A percentile compares a stretch with the other conserved stretches of the same genome.
Evolutionary conservation across 768 basidiomycete species (phyloP).

Genomic region (Psilocybe azurescens): DNA sequence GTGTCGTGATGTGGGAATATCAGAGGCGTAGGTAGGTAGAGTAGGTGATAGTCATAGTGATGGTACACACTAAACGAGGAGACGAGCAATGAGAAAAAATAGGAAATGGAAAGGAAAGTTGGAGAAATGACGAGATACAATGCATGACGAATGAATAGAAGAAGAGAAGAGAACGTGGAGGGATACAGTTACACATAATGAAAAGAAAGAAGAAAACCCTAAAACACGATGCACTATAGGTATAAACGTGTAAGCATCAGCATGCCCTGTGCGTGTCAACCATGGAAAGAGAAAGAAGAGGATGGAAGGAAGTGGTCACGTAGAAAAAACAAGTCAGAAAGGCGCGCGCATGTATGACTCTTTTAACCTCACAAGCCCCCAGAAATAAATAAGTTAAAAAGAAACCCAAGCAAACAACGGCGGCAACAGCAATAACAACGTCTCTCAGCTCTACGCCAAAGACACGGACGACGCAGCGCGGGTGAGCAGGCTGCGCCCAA

Average conservation of each 20-base stretch:
- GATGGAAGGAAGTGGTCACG: conserved; percentile 1
- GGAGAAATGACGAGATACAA: background rate
- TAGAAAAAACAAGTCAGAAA: background rate
- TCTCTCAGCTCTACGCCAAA: background rate
- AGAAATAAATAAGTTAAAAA: conserved; percentile 3
- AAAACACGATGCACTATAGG: background rate
- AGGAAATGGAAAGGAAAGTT: background rate
- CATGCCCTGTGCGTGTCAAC: conserved; percentile 10
- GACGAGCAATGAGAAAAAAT: background rate
- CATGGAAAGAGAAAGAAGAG: conserved; percentile 2
- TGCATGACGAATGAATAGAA: background rate
- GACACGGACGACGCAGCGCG: conserved; percentile 12
- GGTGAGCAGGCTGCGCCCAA: conserved; percentile 56
- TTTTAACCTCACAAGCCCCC: background rate
- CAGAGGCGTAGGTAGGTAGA: conserved; percentile 5
- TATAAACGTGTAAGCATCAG: background rate
- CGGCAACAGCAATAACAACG: background rate
- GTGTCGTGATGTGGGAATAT: conserved; percentile 6
- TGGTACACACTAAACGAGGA: too few relatives aligned
- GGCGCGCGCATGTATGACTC: background rate
- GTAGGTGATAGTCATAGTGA: background rate
- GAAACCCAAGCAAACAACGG: background rate
- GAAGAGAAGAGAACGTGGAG: conserved; percentile 10
- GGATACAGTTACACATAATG: conserved; percentile 1
- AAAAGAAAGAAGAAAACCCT: background rate